Base-by-base conservation (phyloP, 1,284 basidiomycete genomes). In the Cystobasidiaceae sp. region DNA sequence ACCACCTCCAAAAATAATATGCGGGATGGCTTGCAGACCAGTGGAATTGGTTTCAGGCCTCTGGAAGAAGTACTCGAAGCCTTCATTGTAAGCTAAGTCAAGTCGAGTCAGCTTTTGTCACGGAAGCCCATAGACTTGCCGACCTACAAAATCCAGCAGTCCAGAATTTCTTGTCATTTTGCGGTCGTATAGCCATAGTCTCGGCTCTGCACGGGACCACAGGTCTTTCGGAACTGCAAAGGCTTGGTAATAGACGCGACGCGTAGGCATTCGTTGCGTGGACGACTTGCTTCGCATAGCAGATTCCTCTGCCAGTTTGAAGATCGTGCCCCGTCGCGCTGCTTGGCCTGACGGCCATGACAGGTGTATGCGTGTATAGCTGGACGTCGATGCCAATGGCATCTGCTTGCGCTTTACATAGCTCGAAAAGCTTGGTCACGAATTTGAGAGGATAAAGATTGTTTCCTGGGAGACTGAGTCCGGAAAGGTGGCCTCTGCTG, bases 251-350 rank as follows among this genome's bases (percentile, higher is more conserved):
- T 21, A 90, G 84, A 71, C 87, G 81, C 0, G 84, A 82, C 0
- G 84, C 83, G 65, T 91, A 89, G 0, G 78, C 89, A 70, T 92
- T 91, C 4, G 88, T 90, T 0, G 88, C 88, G 71, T 92, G 88
- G 1, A 92, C 75, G 41, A 92, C 80, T 65, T 83, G 82, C 11
- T 80, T 76, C 68, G 86, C 85, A 2, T 74, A 37, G 32, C 88
- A 73, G 0, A 73, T 50, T 2, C 88, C 87, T 30, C 86, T 81
- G 0, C 83, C 81, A 0, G 88, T 89, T 3, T 75, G 71, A 1
- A 87, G 0, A 73, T 70, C 83, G 84, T 87, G 11, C 78, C 75
- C 17, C 77, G 77, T 8, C 33, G 30, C 9, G 68, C 30, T 17
- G 61, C 30, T n/a, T 58, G 74, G 0, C 72, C n/a, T 57, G 58